Evolutionary conservation across 345 rosid species (phyloP).

Genomic region (Psidium guajava): DNA sequence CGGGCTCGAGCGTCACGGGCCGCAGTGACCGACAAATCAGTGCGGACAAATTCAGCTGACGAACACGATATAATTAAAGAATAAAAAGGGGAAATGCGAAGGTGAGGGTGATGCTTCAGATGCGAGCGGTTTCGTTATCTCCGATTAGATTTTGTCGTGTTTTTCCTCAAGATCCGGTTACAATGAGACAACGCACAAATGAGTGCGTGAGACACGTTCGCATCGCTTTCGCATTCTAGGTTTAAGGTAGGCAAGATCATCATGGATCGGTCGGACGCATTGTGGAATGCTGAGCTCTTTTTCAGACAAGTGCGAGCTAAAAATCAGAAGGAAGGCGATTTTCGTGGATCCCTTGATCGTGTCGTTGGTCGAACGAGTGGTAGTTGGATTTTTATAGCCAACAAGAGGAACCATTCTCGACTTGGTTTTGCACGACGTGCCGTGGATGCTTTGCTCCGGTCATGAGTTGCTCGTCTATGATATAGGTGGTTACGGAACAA

Average conservation of each 20-base stretch:
- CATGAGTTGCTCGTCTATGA: neutral
- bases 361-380: neutral
- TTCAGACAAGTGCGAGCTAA: neutral
- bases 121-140: neutral
- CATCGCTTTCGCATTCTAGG: neutral
- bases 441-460: neutral
- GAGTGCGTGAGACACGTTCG: neutral
- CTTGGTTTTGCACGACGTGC: neutral
- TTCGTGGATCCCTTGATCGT: neutral
- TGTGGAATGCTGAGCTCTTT: neutral
- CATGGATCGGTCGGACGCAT: neutral
- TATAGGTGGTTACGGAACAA: too few species aligned
- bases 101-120: neutral
- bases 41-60: neutral
- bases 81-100: neutral
- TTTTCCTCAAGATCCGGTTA: neutral
- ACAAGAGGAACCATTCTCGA: neutral
- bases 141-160: neutral
- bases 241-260: neutral
- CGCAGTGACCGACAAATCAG: neutral
- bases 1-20: neutral
- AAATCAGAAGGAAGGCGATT: neutral
- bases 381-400: neutral
- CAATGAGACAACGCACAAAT: neutral
- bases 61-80: neutral